phyloP scores from a whole-genome alignment of 768 basidiomycete genomes.

The Sporobolomyces pararoseus region DNA sequence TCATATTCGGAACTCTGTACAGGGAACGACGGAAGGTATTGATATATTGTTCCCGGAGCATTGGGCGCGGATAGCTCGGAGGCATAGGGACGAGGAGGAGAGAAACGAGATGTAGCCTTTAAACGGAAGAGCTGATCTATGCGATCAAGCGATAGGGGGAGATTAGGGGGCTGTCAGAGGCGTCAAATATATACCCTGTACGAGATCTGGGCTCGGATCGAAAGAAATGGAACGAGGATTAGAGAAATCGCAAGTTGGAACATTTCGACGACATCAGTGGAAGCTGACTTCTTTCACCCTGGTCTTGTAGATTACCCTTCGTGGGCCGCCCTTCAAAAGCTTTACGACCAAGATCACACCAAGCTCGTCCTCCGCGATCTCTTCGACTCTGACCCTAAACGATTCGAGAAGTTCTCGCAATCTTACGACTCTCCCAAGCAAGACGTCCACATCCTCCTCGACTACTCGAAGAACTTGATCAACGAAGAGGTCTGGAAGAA shows the following conservation, averaged over 20 bases:
- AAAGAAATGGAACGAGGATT: no score
- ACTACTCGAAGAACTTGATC: constrained; percentile 96
- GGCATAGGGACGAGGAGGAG: no score
- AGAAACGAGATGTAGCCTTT: no score
- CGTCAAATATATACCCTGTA: no score
- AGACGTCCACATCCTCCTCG: constrained; percentile 76
- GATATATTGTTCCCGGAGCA: no score
- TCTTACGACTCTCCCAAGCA: constrained; percentile 61
- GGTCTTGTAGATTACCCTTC: constrained; percentile 66
- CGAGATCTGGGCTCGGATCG: no score
- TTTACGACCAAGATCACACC: constrained; percentile 68
- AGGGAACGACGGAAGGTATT: no score
- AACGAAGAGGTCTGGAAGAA: constrained; percentile 73
- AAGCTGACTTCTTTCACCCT: background rate
- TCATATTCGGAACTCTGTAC: background rate
- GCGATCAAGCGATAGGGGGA: no score
- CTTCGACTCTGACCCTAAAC: constrained; percentile 78
- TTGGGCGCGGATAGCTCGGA: no score
- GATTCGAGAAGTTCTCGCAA: constrained; percentile 79
- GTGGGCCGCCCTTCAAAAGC: constrained; percentile 84
- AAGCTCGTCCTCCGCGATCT: constrained; percentile 85
- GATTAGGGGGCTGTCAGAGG: no score
- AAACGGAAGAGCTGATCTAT: no score
- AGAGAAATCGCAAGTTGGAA: background rate
- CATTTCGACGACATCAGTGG: background rate